Base-by-base conservation (phyloP, 1,139 yeast genomes). In the Blastobotrys arbuscula region DNA sequence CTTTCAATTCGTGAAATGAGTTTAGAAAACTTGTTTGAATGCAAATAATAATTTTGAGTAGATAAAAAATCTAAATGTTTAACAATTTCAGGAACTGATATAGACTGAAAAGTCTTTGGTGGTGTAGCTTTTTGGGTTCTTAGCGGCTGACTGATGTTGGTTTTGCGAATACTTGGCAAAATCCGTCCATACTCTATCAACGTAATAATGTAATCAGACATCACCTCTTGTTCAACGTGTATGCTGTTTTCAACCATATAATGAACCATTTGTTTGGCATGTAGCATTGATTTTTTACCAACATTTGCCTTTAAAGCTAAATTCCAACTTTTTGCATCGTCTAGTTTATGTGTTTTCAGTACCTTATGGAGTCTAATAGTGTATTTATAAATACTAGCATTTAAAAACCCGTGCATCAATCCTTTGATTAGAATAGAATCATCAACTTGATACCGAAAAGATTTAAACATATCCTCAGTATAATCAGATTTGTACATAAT, bases 281-380 rank as follows among this genome's bases (percentile, higher is more conserved):
- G 16, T 5, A 20, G n/a, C 26, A 47, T 43, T 19, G 19, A 26
- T 15, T 39, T 34, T 28, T 30, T 28, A 13, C 34, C 34, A 13
- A 45, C 30, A n/a, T 16, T 28, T 1, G 53, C 49, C 3, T 45
- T 16, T 7, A 50, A 35, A 10, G 44, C 38, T 31, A 49, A 16
- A 26, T 48, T 50, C 51, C 54, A 52, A 9, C 51, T 49, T 30
- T 28, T 16, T 7, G 45, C 30, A 10, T 45, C 40, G 5, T 47
- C 46, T 8, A n/a, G 20, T 12, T 44, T 47, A 3, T 21, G 12
- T 19, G 13, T 13, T 9, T 26, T 39, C 31, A 44, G 39, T 16
- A 9, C 4, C 10, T 34, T 13, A 4, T 49, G 54, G 24, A 43
- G 19, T 13, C 39, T 19, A 5, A 40, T 19, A 9, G 50, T 49